These are phyloP conservation scores for Phialophora verrucosa DNA, from an alignment of 2,329 filamentous ascomycete species.

Conservation along the genomic window DNA sequence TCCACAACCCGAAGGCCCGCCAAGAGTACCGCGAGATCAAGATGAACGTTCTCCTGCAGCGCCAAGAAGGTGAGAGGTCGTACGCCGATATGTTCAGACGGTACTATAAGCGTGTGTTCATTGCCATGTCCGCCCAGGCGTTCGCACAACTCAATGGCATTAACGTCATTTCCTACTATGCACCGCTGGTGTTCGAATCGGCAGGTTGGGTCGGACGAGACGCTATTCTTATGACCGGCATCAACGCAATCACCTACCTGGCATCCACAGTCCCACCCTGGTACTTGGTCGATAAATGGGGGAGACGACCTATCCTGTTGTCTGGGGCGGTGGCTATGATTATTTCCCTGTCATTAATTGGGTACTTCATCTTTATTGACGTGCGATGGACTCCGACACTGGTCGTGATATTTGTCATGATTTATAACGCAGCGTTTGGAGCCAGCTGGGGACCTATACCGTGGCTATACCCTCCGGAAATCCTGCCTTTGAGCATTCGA, in stretches of 20 bases:
- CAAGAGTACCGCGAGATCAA: constrained; percentile 99
- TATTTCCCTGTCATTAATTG: constrained; percentile 83
- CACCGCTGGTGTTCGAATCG: constrained; percentile 92
- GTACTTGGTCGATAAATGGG: constrained; percentile 95
- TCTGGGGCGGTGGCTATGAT: constrained; percentile 90
- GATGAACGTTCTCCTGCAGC: constrained; percentile 91
- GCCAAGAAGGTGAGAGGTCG: constrained; percentile 91
- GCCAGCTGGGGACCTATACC: constrained; percentile 98
- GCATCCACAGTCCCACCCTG: constrained; percentile 92
- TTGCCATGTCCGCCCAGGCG: constrained; percentile 97
- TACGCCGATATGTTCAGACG: constrained; percentile 94
- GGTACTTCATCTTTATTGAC: constrained; percentile 93
- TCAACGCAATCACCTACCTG: constrained; percentile 91
- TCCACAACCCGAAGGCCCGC: constrained; percentile 87
- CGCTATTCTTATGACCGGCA: constrained; percentile 94
- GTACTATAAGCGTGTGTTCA: constrained; percentile 90
- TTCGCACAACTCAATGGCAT: constrained; percentile 97
- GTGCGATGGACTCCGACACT: constrained; percentile 76
- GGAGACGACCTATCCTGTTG: constrained; percentile 84
- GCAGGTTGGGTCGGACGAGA: constrained; percentile 92
- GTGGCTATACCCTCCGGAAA: constrained; percentile 99
- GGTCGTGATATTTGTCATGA: constrained; percentile 94
- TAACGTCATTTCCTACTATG: constrained; percentile 99
- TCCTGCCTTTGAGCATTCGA: constrained; percentile 92
- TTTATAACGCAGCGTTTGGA: constrained; percentile 97